Base-by-base conservation (phyloP, 2,329 filamentous ascomycete species). In the Colletotrichum costaricense region DNA sequence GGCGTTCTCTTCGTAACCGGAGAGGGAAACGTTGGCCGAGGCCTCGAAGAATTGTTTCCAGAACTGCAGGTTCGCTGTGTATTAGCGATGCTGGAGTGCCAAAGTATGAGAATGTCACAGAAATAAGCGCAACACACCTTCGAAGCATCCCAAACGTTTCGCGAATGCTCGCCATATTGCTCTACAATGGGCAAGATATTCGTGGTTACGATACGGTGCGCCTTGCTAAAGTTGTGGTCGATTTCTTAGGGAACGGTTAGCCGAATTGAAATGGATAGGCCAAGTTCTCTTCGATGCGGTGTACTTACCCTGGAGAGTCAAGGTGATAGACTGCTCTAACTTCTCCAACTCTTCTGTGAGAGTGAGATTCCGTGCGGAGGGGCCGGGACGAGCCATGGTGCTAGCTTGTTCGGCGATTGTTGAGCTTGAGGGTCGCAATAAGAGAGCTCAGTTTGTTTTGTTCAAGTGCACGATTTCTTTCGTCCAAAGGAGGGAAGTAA, bases 11-110 rank as follows among this genome's bases (percentile, higher is more conserved):
- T 98, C 96, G 82, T 99, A 98, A 33, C 95, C 95, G 0, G 95
- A 98, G 12, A 99, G 89, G 12, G 96, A 98, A 30, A 99, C 96
- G 79, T 99, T 98, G 81, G 97, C 97, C 60, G 95, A 98, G 46
- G 97, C 95, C 85, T 99, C 97, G 84, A 99, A 99, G 87, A 99
- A 99, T 86, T 98, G 95, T 84, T 99, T 99, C 97, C 97, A 99
- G 84, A 99, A 99, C 94, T 97, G 79, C 14, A 67, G 33, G 24
- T 24, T 30, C 19, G 67, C 35, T 42, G 49, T 70, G 69, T 74
- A 22, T 67, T 19, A 35, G 55, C 19, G 19, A 49, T 49, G 19
- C 42, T n/a, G 42, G 42, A 42, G 4, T 33, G 24, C 16, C 33
- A 58, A 5, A 16, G 16, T 8, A 49, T 8, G 22, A 49, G 14